phyloP scores from a whole-genome alignment of 495 filamentous ascomycete species.

The Hypoxylon lenormandii region DNA sequence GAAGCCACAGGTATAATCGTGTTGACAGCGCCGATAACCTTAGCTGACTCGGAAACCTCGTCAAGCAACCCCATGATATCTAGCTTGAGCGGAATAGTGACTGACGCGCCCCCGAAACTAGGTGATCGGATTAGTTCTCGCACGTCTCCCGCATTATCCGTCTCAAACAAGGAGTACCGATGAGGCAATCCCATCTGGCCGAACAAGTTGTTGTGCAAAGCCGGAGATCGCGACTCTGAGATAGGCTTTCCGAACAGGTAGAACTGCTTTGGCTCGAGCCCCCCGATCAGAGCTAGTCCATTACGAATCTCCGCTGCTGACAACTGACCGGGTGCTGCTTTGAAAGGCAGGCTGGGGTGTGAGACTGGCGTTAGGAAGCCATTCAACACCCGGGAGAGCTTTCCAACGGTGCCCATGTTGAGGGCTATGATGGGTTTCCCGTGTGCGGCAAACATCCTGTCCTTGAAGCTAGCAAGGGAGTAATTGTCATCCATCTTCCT shows the following conservation, averaged over 20 bases:
- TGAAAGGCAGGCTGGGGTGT: conserved; percentile 87
- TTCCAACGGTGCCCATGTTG: conserved; percentile 92
- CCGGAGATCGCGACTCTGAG: conserved; percentile 80
- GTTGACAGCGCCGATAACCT: conserved; percentile 91
- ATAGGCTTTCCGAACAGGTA: conserved; percentile 90
- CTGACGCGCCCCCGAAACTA: conserved; percentile 90
- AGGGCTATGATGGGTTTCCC: conserved; percentile 87
- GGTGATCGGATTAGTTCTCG: conserved; percentile 73
- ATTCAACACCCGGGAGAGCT: conserved; percentile 90
- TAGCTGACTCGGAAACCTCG: conserved; percentile 79
- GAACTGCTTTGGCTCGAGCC: conserved; percentile 80
- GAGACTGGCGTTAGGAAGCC: conserved; percentile 95
- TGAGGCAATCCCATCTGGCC: conserved; percentile 83
- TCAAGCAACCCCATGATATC: conserved; percentile 87
- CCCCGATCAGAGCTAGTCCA: conserved; percentile 80
- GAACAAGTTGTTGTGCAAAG: conserved; percentile 90
- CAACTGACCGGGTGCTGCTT: conserved; percentile 93
- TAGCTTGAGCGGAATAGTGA: conserved; percentile 94
- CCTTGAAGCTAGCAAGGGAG: conserved; percentile 83
- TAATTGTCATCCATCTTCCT: conserved; percentile 84
- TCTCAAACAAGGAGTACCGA: conserved; percentile 83
- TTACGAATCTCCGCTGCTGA: conserved; percentile 88
- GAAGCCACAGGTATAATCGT: conserved; percentile 73
- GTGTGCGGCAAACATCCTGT: conserved; percentile 75
- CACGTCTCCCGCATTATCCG: conserved; percentile 72